Evolutionary conservation across 2,329 filamentous ascomycete genomes (phyloP), one percentile per base, ranked within the genome.

Genomic region (Aspergillus sp.): DNA sequence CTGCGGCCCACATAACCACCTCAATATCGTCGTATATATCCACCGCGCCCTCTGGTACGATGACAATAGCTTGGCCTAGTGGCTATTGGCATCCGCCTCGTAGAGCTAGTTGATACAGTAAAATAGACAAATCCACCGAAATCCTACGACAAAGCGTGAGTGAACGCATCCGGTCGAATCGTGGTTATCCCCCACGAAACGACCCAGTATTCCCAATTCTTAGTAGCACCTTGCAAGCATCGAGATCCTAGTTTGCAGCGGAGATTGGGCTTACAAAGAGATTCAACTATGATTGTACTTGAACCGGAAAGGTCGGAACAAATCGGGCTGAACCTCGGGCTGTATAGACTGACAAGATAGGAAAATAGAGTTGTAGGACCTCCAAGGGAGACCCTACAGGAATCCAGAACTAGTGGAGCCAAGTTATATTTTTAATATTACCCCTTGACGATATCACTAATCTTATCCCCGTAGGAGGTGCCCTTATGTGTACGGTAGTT

Each of bases 361-460:
- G 2, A 0, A 27, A 2, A 1, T 11, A 3, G 27, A 31, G 3
- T 1, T 31, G 3, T 3, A 1, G 1, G 27, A 21, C 19, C 3
- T 21, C 19, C 19, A 21, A 3, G 19, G 1, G 3, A 19, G 19
- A 19, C 19, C 27, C 24, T 27, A 2, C 6, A 27, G 24, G 7
- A 27, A 2, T 27, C 6, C 6, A 27, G 24, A 7, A 24, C 23
- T 7, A 7, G 5, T 24, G 3, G 7, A 24, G 23, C 3, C 4
- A 24, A 24, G 3, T 7, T 24, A 24, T 24, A 3, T 24, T 24
- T 24, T 24, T 24, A 1, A 24, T 24, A 24, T 7, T 7, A 6
- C 3, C 6, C 23, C 23, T 5, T 2, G 19, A 21, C 3, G 19
- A 21, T 21, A 3, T 21, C 19, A 21, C 19, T 3, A 3, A 3